phyloP scores from a whole-genome alignment of 306 rosid genomes.

The Quercus berberidifolia region DNA sequence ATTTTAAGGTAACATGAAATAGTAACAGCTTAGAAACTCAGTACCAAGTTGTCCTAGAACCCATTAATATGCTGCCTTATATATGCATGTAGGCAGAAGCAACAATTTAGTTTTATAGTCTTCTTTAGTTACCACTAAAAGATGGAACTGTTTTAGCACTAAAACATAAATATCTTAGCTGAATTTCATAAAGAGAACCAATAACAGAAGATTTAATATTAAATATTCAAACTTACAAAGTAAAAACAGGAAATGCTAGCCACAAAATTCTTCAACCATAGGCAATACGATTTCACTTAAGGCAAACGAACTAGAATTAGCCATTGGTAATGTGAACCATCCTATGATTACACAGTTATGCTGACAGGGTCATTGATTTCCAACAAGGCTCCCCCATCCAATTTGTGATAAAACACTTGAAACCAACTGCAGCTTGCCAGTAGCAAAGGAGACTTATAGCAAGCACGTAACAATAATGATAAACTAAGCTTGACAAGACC shows the following conservation, averaged over 20 bases:
- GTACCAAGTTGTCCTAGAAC: not conserved
- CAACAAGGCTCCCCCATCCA: slow-evolving; percentile 26
- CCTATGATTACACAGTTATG: slow-evolving; percentile 18
- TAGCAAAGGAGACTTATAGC: slow-evolving; percentile 3
- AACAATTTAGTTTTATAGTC: not conserved
- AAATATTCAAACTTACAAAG: slow-evolving; percentile 21
- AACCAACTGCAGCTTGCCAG: slow-evolving; percentile 26
- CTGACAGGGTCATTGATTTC: slow-evolving; percentile 17
- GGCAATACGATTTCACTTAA: slow-evolving; percentile 18
- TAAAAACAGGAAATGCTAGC: slow-evolving; percentile 19
- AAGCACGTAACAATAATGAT: slow-evolving; percentile 8
- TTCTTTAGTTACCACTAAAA: not conserved
- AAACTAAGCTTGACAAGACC: slow-evolving; percentile 15
- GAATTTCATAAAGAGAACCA: not conserved
- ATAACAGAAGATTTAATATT: slow-evolving; percentile 6
- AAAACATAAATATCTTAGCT: not conserved
- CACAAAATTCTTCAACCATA: slow-evolving; percentile 17
- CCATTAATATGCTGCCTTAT: not conserved
- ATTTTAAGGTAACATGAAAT: no score
- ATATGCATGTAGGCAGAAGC: not conserved
- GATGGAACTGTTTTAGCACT: not conserved
- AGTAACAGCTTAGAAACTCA: no score
- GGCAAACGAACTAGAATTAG: slow-evolving; percentile 19
- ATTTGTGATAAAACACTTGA: slow-evolving; percentile 20
- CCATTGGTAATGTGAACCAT: slow-evolving; percentile 19